These are phyloP conservation scores for Thelonectria olida DNA, from an alignment of 2,329 filamentous ascomycete species.

Conservation along the genomic window DNA sequence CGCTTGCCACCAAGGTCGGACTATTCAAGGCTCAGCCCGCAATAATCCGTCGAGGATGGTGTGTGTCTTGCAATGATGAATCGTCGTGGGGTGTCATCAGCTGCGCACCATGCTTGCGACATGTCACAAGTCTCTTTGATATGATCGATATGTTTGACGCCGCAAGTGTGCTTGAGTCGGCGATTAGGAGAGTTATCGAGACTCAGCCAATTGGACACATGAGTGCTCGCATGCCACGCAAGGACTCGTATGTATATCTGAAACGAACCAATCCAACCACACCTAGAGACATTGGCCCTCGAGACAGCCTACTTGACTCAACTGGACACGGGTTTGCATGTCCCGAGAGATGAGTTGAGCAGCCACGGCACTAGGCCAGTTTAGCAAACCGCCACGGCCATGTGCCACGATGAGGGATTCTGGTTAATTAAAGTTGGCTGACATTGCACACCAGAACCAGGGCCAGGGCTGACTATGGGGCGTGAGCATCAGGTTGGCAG, in stretches of 20 bases:
- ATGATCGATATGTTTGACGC: constrained; percentile 4
- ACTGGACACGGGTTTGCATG: constrained; percentile 1
- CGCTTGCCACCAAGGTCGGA: constrained; percentile 13
- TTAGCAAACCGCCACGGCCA: constrained; percentile 18
- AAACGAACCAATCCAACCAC: constrained; percentile 16
- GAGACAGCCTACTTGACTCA: constrained; percentile 11
- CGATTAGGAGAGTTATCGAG: background rate
- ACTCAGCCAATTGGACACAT: constrained; percentile 10
- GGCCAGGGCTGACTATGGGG: constrained; percentile 4
- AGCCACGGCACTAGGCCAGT: constrained; percentile 16
- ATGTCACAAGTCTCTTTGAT: background rate
- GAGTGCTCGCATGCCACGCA: constrained; percentile 2
- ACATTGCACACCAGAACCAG: constrained; percentile 15
- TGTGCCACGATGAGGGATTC: constrained; percentile 18
- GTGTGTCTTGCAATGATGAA: background rate
- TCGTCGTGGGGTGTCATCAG: constrained; percentile 4
- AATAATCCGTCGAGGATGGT: constrained; percentile 7
- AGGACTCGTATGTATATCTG: constrained; percentile 17
- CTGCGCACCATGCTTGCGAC: background rate
- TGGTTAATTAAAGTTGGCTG: constrained; percentile 24
- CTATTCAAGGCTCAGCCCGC: constrained; percentile 14
- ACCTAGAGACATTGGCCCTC: background rate
- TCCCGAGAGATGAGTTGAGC: constrained; percentile 1
- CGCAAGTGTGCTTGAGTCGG: constrained; percentile 1
- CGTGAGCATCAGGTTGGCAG: constrained; percentile 2